Conservation (phyloP, 2,329 filamentous ascomycete species). For the Stagonosporopsis vannaccii region DNA sequence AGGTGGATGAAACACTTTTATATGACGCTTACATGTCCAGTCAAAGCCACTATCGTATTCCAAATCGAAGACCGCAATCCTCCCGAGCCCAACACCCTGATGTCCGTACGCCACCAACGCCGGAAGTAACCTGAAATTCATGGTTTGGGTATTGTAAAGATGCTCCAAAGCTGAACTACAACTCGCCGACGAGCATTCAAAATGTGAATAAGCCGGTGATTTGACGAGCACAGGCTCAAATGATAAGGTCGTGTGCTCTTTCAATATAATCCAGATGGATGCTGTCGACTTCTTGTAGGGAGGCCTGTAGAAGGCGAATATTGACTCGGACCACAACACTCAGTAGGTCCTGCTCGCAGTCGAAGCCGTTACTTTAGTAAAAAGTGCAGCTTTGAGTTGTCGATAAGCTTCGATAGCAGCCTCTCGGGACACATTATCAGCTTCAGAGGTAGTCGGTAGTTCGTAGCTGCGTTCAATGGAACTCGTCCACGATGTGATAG, state of each 20-base stretch:
- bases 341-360: constrained; percentile 2
- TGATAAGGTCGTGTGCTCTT: neutral
- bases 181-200: constrained; percentile 8
- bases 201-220: neutral
- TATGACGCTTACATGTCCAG: constrained; percentile 1
- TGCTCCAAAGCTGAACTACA: neutral
- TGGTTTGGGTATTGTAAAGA: constrained; percentile 3
- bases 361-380: constrained; percentile 43
- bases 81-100: neutral
- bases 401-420: constrained; percentile 46
- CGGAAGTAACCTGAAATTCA: neutral
- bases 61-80: constrained; percentile 2
- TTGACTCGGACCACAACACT: neutral
- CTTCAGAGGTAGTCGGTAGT: constrained; percentile 18
- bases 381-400: constrained; percentile 42
- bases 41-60: constrained; percentile 5
- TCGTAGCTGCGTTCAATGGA: constrained; percentile 31
- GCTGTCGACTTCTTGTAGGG: no score
- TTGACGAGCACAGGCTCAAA: neutral
- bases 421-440: constrained; percentile 31
- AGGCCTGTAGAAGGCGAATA: neutral
- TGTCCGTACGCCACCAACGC: constrained; percentile 7
- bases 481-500: constrained; percentile 45
- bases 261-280: no score
- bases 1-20: neutral